Conservation (phyloP, 192 early-diverging fungal genomes). For the Geosiphon pyriformis region DNA sequence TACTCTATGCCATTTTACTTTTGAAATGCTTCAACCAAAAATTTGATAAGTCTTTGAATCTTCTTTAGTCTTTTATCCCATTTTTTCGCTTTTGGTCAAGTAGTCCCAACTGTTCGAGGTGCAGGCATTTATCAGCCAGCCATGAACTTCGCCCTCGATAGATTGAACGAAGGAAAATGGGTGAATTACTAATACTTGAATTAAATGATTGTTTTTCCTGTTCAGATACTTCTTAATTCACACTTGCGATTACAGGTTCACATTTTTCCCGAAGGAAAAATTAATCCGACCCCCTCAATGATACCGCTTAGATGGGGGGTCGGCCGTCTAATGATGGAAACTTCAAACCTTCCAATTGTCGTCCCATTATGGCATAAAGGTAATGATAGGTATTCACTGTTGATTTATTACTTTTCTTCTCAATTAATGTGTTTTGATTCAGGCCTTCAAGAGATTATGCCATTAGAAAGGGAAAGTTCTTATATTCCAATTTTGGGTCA, state of each 20-base stretch:
- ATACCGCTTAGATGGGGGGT: conserved; percentile 84
- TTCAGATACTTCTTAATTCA: not conserved
- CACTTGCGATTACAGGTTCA: conserved; percentile 47
- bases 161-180: conserved; percentile 67
- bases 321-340: conserved; percentile 79
- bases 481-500: conserved; percentile 49
- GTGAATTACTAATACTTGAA: conserved; percentile 13
- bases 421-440: too few species aligned
- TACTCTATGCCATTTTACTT: too few species aligned
- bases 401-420: conserved; percentile 31
- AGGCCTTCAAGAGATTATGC: conserved; percentile 57
- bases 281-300: conserved; percentile 55
- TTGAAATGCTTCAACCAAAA: not conserved
- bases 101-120: conserved; percentile 78
- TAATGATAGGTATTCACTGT: not conserved
- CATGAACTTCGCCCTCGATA: conserved; percentile 69
- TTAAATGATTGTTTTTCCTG: too few species aligned
- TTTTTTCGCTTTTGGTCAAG: conserved; percentile 77
- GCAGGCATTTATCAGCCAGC: conserved; percentile 81
- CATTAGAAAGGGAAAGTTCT: conserved; percentile 46
- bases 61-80: conserved; percentile 40
- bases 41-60: conserved; percentile 19
- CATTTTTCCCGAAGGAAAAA: conserved; percentile 80
- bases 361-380: conserved; percentile 69
- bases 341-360: conserved; percentile 57